A percentile compares a stretch with the other conserved stretches of the same genome.
phyloP scores from a whole-genome alignment of 768 basidiomycete species.

The Kwoniella sp. region DNA sequence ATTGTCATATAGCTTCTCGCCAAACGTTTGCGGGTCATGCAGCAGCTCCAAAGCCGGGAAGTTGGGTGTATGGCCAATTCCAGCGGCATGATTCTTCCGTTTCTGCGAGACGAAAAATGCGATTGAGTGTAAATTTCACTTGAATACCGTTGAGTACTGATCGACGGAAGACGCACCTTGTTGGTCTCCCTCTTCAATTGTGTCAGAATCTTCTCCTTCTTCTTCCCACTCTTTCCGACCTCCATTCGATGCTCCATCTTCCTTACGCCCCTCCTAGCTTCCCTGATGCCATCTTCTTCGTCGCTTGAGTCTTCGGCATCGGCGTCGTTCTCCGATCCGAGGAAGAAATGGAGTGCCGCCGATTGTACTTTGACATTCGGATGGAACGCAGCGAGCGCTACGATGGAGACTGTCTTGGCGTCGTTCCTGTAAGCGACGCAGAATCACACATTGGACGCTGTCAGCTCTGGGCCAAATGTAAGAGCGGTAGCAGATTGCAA shows the following conservation, averaged over 20 bases:
- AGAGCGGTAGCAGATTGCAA: not conserved
- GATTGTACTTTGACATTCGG: constrained; percentile 91
- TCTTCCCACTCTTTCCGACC: constrained; percentile 64
- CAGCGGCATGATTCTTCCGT: constrained; percentile 55
- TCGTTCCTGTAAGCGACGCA: constrained; percentile 67
- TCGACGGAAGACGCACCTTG: constrained; percentile 64
- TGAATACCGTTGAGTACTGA: too few relatives aligned
- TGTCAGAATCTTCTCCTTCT: constrained; percentile 65
- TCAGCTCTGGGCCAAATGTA: too few relatives aligned
- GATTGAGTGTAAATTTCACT: not conserved
- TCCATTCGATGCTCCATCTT: constrained; percentile 67
- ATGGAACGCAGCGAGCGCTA: constrained; percentile 89
- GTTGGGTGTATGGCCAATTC: constrained; percentile 61
- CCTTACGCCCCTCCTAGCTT: constrained; percentile 68
- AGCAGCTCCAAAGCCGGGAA: constrained; percentile 91
- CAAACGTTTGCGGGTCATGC: constrained; percentile 92
- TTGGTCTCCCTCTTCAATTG: constrained; percentile 67
- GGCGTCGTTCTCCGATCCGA: constrained; percentile 73
- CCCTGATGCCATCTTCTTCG: constrained; percentile 61
- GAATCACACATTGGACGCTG: too few relatives aligned
- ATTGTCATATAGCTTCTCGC: constrained; percentile 86
- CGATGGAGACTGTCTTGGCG: constrained; percentile 86
- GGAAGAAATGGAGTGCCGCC: constrained; percentile 92
- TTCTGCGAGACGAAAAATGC: constrained; percentile 41
- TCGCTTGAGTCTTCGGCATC: constrained; percentile 75